A percentile compares a stretch with the other conserved stretches of the same genome.
These are phyloP conservation scores for Thinopyrum elongatum DNA, from an alignment of 176 grass and related monocot genomes.

Conservation along the genomic window DNA sequence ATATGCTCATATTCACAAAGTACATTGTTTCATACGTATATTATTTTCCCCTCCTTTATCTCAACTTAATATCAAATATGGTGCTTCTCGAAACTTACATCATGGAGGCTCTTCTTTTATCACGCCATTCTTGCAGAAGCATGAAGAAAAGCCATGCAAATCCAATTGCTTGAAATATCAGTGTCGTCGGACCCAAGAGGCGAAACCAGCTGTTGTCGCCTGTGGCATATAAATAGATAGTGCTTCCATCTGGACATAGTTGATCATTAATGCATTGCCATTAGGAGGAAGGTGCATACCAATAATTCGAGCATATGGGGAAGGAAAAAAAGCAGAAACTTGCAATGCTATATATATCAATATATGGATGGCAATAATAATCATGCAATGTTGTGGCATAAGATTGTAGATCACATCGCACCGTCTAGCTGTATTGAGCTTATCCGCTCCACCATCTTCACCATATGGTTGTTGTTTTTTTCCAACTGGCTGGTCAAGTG, in stretches of 20 bases:
- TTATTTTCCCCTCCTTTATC: not conserved
- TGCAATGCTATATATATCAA: not conserved
- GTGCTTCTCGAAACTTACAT: constrained; percentile 13
- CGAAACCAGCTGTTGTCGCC: not conserved
- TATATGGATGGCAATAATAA: not conserved
- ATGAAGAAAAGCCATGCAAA: constrained; percentile 22
- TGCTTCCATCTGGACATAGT: not conserved
- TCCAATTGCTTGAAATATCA: constrained; percentile 24
- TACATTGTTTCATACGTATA: not conserved
- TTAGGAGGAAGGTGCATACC: not conserved
- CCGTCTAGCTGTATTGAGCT: not conserved
- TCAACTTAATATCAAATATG: not conserved
- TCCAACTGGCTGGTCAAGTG: not conserved
- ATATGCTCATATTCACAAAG: not conserved
- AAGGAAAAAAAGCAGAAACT: not conserved
- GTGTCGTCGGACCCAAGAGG: not conserved
- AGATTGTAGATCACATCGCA: not conserved
- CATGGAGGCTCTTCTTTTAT: constrained; percentile 9
- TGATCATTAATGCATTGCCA: not conserved
- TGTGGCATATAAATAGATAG: not conserved
- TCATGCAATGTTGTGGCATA: not conserved
- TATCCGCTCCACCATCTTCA: too few species aligned
- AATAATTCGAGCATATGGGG: not conserved
- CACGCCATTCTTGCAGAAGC: constrained; percentile 26
- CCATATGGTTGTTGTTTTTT: too few species aligned